A percentile compares a stretch with the other conserved stretches of the same genome.
These are phyloP conservation scores for Clavariopsis aquatica DNA, from an alignment of 495 filamentous ascomycete genomes.

Conservation along the genomic window DNA sequence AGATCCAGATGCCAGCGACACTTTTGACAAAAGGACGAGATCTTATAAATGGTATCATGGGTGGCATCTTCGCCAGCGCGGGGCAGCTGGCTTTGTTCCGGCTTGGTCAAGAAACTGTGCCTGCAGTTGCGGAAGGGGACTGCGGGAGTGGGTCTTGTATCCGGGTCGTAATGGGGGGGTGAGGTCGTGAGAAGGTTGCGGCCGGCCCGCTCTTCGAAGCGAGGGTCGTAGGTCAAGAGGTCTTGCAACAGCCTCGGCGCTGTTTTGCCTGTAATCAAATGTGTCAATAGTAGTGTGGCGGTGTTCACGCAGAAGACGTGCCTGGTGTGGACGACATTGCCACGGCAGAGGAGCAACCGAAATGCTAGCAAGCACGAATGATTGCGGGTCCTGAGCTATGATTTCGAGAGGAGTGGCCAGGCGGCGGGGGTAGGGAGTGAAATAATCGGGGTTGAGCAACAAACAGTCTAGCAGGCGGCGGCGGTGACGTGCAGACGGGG, in stretches of 20 bases:
- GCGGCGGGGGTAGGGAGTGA: not conserved
- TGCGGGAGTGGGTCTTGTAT: constrained; percentile 25
- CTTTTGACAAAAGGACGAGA: constrained; percentile 57
- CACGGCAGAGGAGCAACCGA: constrained; percentile 4
- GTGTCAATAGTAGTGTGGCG: not conserved
- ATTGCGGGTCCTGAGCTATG: not conserved
- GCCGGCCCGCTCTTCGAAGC: constrained; percentile 49
- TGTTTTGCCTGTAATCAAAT: constrained; percentile 55
- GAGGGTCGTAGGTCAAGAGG: constrained; percentile 58
- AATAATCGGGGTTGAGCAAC: not conserved
- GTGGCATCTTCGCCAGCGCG: constrained; percentile 45
- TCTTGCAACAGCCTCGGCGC: constrained; percentile 63
- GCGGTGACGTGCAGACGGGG: not conserved
- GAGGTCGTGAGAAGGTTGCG: constrained; percentile 58
- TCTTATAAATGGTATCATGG: constrained; percentile 49
- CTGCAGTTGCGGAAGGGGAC: constrained; percentile 49
- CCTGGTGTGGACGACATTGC: constrained; percentile 30
- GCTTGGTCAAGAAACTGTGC: constrained; percentile 59
- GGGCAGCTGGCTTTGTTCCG: constrained; percentile 53
- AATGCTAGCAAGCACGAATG: not conserved
- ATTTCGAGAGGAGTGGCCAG: not conserved
- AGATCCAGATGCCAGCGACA: constrained; percentile 35
- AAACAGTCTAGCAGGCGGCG: constrained; percentile 1
- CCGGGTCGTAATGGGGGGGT: constrained; percentile 49
- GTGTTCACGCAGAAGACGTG: not conserved